A percentile compares a stretch with the other conserved stretches of the same genome.
These are phyloP conservation scores for Yarrowia keelungensis DNA, from an alignment of 805 yeast species.

Conservation along the genomic window DNA sequence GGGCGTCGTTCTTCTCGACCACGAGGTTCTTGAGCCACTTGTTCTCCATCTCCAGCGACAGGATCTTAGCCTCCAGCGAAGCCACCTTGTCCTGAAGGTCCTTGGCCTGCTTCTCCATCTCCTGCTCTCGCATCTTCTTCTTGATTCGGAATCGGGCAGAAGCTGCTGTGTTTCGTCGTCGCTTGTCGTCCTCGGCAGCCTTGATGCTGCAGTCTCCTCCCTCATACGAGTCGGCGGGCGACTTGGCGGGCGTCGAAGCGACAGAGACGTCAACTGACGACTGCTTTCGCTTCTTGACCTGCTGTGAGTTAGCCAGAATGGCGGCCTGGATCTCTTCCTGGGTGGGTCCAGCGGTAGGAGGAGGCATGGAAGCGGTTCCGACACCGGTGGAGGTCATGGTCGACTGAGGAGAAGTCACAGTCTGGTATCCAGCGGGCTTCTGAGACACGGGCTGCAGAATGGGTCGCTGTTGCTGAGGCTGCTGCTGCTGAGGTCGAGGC, in stretches of 20 bases:
- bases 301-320: conserved; percentile 38
- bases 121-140: conserved; percentile 91
- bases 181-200: conserved; percentile 67
- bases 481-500: conserved; percentile 8
- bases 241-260: conserved; percentile 20
- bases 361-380: conserved; percentile 28
- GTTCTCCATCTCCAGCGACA: conserved; percentile 93
- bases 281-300: conserved; percentile 33
- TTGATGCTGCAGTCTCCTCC: conserved; percentile 45
- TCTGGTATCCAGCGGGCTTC: conserved; percentile 26
- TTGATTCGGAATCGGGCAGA: conserved; percentile 91
- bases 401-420: conserved; percentile 38
- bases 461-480: conserved; percentile 19
- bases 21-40: conserved; percentile 81
- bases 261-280: conserved; percentile 31
- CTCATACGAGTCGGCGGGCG: conserved; percentile 36
- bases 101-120: conserved; percentile 77
- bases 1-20: conserved; percentile 66
- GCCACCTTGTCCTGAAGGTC: conserved; percentile 74
- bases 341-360: conserved; percentile 39
- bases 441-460: conserved; percentile 21
- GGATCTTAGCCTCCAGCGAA: conserved; percentile 72
- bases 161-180: conserved; percentile 91
- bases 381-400: conserved; percentile 38
- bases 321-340: conserved; percentile 39